Conservation (phyloP, 768 basidiomycete species). For the Lactarius quietus region DNA sequence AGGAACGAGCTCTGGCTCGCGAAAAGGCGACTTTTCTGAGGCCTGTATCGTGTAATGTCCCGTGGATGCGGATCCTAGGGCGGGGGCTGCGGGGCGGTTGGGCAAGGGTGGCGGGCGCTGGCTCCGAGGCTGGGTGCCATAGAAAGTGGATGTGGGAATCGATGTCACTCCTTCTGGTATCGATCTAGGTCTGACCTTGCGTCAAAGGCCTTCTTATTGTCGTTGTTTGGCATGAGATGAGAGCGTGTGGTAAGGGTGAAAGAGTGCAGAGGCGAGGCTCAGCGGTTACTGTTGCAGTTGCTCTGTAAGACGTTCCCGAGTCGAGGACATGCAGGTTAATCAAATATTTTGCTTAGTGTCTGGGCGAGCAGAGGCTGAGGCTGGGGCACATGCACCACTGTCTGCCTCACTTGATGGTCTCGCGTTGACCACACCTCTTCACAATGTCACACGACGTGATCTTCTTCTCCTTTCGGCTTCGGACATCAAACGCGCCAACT, state of each 20-base stretch:
- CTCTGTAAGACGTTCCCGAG: not conserved
- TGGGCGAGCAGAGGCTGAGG: not conserved
- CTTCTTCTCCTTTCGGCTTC: too few species aligned
- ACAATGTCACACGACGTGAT: too few species aligned
- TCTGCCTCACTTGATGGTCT: too few species aligned
- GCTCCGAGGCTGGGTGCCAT: slow-evolving; percentile 8
- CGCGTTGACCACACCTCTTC: too few species aligned
- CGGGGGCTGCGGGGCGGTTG: slow-evolving; percentile 31
- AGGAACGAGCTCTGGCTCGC: slow-evolving; percentile 33
- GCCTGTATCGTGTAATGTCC: slow-evolving; percentile 30
- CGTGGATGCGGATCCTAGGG: slow-evolving; percentile 38
- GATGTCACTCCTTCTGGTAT: slow-evolving; percentile 22
- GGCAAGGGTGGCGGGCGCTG: slow-evolving; percentile 37
- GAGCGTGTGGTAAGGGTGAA: not conserved
- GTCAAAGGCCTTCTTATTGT: slow-evolving; percentile 4
- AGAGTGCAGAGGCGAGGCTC: not conserved
- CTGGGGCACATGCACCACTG: not conserved
- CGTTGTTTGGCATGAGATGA: slow-evolving; percentile 14
- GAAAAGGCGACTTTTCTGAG: slow-evolving; percentile 29
- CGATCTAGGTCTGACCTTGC: not conserved
- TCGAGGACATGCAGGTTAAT: not conserved
- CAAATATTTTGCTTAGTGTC: not conserved
- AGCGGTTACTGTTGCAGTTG: not conserved
- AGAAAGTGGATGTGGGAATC: slow-evolving; percentile 29
- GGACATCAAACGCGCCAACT: too few species aligned